Conservation (phyloP, 2,329 filamentous ascomycete genomes). For the Aureobasidium sp. region DNA sequence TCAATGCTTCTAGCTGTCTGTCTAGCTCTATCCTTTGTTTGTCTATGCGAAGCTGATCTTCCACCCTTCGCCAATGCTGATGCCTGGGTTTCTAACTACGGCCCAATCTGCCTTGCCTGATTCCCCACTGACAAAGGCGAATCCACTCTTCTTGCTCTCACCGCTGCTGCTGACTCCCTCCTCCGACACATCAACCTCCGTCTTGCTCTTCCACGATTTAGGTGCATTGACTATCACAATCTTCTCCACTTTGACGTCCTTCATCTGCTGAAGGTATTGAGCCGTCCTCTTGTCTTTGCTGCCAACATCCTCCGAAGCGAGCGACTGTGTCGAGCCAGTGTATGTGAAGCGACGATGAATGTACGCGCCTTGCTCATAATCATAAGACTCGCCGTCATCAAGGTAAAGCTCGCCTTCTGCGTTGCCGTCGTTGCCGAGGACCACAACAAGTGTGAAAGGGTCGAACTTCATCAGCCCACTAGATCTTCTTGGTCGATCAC, state of each 20-base stretch:
- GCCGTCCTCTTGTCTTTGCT: constrained; percentile 54
- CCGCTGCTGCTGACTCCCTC: constrained; percentile 37
- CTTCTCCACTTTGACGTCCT: constrained; percentile 69
- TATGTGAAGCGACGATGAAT: constrained; percentile 78
- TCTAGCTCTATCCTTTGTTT: neutral
- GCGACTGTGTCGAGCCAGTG: constrained; percentile 40
- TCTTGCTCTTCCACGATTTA: constrained; percentile 57
- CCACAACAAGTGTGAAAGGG: constrained; percentile 84
- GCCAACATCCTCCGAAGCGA: constrained; percentile 59
- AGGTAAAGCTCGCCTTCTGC: constrained; percentile 79
- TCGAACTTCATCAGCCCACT: constrained; percentile 87
- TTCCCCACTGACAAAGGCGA: constrained; percentile 49
- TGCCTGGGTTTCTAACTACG: constrained; percentile 53
- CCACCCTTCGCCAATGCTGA: constrained; percentile 56
- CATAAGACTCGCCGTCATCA: constrained; percentile 90
- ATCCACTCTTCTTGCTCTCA: constrained; percentile 40
- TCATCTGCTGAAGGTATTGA: constrained; percentile 71
- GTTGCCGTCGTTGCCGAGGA: constrained; percentile 57
- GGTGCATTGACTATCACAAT: constrained; percentile 77
- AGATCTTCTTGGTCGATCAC: constrained; percentile 78
- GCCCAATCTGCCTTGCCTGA: constrained; percentile 52
- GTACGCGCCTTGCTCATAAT: constrained; percentile 76
- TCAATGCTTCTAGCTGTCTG: neutral
- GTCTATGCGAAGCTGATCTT: constrained; percentile 43
- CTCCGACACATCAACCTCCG: constrained; percentile 57